Base-by-base conservation (phyloP, 768 basidiomycete species). In the Ramaria sp. region DNA sequence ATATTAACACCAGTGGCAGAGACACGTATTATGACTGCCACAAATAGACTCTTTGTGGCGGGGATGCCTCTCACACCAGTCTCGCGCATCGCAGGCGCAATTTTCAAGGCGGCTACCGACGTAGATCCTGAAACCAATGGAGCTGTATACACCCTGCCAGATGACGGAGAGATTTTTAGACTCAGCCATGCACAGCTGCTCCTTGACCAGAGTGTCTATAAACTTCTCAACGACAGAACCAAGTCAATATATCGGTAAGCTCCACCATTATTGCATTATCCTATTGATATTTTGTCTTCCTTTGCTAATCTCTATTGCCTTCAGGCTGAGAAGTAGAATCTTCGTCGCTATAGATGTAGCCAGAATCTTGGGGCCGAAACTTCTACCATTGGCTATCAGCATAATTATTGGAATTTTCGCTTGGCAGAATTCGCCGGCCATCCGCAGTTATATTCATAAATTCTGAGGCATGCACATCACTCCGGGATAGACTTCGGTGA, bases 151-250 rank as follows among this genome's bases (percentile, higher is more conserved):
- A 58, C 77, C 2, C 64, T 80, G 27, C 67, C 69, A 1, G 77
- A 79, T 57, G 69, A 76, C 57, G 78, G 78, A 3, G 74, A 73
- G 2, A 72, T 75, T 6, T 74, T 77, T 57, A 63, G 69, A 53
- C 65, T 78, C 5, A 69, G 70, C 13, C 59, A 57, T 25, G 32
- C 49, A 15, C 70, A 70, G 39, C 75, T 78, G 57, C 66, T 73
- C 49, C 70, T 81, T 61, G 73, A 71, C 56, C 58, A 69, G 44
- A 78, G 78, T 1, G 74, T 80, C 20, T 81, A 80, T 62, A 68
- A 68, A 52, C 71, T 79, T 69, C 69, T 81, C 18, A 73, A 77
- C 30, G 56, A 60, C 10, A 53, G 37, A 38, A 51, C 51, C 22
- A 41, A n/a, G 41, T 12, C 34, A 4, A 15, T 34, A 25, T 34